Percentiles rank a stretch among this genome's conserved stretches.
phyloP scores from a whole-genome alignment of 2,329 filamentous ascomycete genomes.

The Bertia moriformis region DNA sequence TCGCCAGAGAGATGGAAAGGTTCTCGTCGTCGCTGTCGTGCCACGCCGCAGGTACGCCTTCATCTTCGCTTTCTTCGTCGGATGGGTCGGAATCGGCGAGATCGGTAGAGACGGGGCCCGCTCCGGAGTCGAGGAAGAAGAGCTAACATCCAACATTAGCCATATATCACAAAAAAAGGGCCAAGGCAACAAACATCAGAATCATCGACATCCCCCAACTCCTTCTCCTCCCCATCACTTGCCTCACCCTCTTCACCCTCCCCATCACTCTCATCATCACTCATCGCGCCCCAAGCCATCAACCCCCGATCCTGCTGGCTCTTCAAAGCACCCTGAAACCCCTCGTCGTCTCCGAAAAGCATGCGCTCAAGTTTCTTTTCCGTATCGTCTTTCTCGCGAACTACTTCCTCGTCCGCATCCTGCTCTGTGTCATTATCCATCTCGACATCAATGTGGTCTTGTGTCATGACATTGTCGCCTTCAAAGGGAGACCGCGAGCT shows the following conservation, averaged over 20 bases:
- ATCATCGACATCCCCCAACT: conserved; percentile 51
- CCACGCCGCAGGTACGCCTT: conserved; percentile 51
- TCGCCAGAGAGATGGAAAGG: conserved; percentile 67
- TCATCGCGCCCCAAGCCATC: conserved; percentile 15
- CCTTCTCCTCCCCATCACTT: neutral
- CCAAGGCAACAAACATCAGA: conserved; percentile 36
- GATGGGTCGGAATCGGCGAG: neutral
- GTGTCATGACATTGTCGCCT: neutral
- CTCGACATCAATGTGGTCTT: conserved; percentile 6
- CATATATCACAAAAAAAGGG: too few species aligned
- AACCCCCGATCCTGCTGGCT: conserved; percentile 17
- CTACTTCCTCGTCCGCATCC: conserved; percentile 3
- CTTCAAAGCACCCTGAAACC: conserved; percentile 50
- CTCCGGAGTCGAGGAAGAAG: conserved; percentile 67
- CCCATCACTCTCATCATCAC: conserved; percentile 8
- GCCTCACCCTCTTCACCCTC: conserved; percentile 1
- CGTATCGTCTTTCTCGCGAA: conserved; percentile 58
- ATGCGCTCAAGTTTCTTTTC: conserved; percentile 78
- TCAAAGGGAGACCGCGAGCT: neutral
- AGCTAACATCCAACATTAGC: conserved; percentile 36
- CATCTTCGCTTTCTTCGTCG: neutral
- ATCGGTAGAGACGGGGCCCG: conserved; percentile 14
- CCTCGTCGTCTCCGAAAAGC: conserved; percentile 75
- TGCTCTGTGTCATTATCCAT: conserved; percentile 15
- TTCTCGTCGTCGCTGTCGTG: conserved; percentile 92